Evolutionary conservation across 331 rosid genomes (phyloP).

Genomic region (Phaseolus coccineus): DNA sequence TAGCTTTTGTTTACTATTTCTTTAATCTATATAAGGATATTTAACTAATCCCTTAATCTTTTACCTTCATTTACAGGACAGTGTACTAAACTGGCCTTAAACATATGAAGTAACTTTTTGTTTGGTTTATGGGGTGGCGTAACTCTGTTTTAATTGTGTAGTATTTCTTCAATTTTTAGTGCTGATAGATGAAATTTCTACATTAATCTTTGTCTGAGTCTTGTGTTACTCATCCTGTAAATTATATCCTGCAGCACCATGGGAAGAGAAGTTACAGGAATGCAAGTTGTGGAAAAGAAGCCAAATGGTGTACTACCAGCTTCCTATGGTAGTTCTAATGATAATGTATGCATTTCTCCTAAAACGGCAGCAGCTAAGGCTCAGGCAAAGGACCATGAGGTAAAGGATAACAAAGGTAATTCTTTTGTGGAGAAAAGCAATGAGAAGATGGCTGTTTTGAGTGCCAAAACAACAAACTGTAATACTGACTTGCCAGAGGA

Average conservation of each 20-base stretch:
- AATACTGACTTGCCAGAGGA: slow-evolving; percentile 50
- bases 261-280: slow-evolving; percentile 85
- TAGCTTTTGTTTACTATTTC: not conserved
- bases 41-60: slow-evolving; percentile 6
- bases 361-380: slow-evolving; percentile 54
- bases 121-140: not conserved
- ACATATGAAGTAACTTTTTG: slow-evolving; percentile 2
- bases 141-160: not conserved
- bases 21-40: not conserved
- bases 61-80: not conserved
- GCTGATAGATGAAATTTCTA: slow-evolving; percentile 8
- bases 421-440: slow-evolving; percentile 52
- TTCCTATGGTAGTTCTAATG: slow-evolving; percentile 53
- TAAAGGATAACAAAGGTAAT: slow-evolving; percentile 64
- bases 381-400: slow-evolving; percentile 63
- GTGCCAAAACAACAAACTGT: slow-evolving; percentile 58
- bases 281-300: slow-evolving; percentile 56
- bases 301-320: slow-evolving; percentile 53
- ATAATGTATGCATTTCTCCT: slow-evolving; percentile 55
- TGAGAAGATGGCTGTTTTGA: slow-evolving; percentile 62
- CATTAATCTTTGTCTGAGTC: not conserved
- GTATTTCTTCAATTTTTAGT: not conserved
- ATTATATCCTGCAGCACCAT: slow-evolving; percentile 64
- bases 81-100: not conserved
- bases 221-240: slow-evolving; percentile 33